A percentile compares a stretch with the other conserved stretches of the same genome.
Evolutionary conservation across 1,139 yeast genomes (phyloP).

Genomic region (Yamadazyma diospyri): DNA sequence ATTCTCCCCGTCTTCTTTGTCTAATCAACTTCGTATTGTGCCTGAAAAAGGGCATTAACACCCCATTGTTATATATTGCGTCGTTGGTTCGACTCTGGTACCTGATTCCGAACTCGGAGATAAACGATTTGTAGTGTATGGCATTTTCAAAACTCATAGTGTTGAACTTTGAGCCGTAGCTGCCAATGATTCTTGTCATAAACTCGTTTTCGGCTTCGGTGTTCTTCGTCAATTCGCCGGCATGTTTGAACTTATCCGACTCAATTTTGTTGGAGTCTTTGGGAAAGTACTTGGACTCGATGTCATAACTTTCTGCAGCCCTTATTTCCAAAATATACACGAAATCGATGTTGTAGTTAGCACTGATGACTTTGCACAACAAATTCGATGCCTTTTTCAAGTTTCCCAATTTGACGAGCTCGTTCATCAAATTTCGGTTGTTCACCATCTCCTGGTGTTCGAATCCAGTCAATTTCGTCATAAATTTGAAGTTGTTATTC

Average conservation of each 20-base stretch:
- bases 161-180: conserved; percentile 32
- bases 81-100: conserved; percentile 27
- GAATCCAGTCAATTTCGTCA: conserved; percentile 22
- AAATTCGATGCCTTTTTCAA: conserved; percentile 40
- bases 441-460: conserved; percentile 17
- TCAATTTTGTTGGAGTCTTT: conserved; percentile 33
- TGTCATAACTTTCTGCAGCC: conserved; percentile 42
- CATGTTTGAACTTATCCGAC: conserved; percentile 40
- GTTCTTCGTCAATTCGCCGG: conserved; percentile 29
- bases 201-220: conserved; percentile 23
- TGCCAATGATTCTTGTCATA: conserved; percentile 49
- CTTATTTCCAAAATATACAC: conserved; percentile 59
- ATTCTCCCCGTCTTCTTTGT: conserved; percentile 17
- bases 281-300: conserved; percentile 42
- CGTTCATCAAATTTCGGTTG: conserved; percentile 30
- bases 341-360: conserved; percentile 39
- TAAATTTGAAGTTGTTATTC: conserved; percentile 41
- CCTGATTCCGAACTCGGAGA: conserved; percentile 53
- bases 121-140: conserved; percentile 48
- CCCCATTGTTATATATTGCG: conserved; percentile 42
- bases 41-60: conserved; percentile 51
- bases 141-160: conserved; percentile 37
- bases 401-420: conserved; percentile 37
- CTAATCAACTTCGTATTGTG: conserved; percentile 40
- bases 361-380: conserved; percentile 39